Conservation (phyloP, 495 filamentous ascomycete species). For the Symbiotaphrina buchneri region DNA sequence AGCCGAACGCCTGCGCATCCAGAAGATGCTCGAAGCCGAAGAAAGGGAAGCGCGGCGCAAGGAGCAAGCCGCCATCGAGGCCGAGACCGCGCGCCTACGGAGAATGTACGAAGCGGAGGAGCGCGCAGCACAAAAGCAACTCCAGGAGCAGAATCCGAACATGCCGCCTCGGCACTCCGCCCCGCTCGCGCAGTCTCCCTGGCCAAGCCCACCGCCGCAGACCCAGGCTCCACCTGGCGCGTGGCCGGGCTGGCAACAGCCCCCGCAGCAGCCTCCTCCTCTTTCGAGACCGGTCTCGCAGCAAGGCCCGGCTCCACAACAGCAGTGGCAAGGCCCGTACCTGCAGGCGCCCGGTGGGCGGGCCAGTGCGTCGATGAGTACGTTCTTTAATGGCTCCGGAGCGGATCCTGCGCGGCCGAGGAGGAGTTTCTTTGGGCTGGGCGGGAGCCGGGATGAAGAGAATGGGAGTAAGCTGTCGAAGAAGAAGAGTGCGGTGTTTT, state of each 20-base stretch:
- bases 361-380: constrained; percentile 2
- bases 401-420: constrained; percentile 7
- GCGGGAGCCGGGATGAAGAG: constrained; percentile 13
- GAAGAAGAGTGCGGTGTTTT: constrained; percentile 32
- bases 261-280: not conserved
- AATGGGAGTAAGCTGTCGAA: constrained; percentile 16
- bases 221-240: not conserved
- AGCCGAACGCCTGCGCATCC: constrained; percentile 44
- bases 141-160: constrained; percentile 11
- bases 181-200: constrained; percentile 5
- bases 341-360: constrained; percentile 6
- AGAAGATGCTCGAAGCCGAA: constrained; percentile 60
- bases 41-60: constrained; percentile 39
- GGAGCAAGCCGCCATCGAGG: constrained; percentile 65
- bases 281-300: constrained; percentile 9
- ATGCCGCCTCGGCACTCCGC: constrained; percentile 9
- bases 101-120: constrained; percentile 42
- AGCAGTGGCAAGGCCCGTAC: constrained; percentile 12
- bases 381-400: constrained; percentile 7
- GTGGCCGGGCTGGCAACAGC: not conserved
- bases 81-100: constrained; percentile 59
- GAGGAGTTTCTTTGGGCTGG: constrained; percentile 26
- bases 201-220: not conserved
- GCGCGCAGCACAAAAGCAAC: constrained; percentile 12
- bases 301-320: constrained; percentile 5